phyloP scores from a whole-genome alignment of 2,329 filamentous ascomycete genomes.

The Ploettnerulaceae sp. region DNA sequence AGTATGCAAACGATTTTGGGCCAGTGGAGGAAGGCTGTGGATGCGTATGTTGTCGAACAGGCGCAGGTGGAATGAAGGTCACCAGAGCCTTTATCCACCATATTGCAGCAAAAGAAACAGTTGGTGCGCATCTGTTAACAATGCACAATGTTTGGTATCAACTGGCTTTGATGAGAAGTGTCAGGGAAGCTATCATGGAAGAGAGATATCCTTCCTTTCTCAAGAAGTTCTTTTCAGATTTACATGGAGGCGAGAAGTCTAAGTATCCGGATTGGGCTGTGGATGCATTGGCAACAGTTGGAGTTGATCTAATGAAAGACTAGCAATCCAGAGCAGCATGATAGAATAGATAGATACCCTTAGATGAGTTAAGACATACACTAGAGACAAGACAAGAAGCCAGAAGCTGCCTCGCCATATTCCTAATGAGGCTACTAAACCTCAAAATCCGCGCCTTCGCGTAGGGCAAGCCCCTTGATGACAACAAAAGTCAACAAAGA shows the following conservation, averaged over 20 bases:
- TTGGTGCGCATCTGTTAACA: conserved; percentile 76
- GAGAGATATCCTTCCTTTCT: conserved; percentile 78
- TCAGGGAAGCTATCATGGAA: conserved; percentile 72
- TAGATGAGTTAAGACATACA: conserved; percentile 11
- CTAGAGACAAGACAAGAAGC: not conserved
- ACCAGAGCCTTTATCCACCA: conserved; percentile 90
- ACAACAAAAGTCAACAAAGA: too few species aligned
- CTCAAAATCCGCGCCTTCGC: too few species aligned
- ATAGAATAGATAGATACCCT: conserved; percentile 20
- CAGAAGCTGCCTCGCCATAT: conserved; percentile 1
- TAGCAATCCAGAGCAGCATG: conserved; percentile 9
- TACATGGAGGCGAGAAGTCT: conserved; percentile 59
- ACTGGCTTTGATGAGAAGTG: conserved; percentile 72
- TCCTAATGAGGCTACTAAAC: too few species aligned
- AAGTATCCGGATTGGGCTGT: conserved; percentile 82
- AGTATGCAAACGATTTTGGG: conserved; percentile 72
- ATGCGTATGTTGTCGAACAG: conserved; percentile 69
- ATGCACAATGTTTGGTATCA: conserved; percentile 97
- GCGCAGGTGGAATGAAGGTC: conserved; percentile 69
- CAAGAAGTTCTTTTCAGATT: conserved; percentile 67
- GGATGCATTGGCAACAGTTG: conserved; percentile 70
- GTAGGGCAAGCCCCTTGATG: too few species aligned
- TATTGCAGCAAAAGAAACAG: conserved; percentile 89
- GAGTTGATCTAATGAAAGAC: conserved; percentile 60
- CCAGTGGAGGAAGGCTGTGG: conserved; percentile 79